Evolutionary conservation across 345 rosid genomes (phyloP).

Genomic region (Citrus unshiu): DNA sequence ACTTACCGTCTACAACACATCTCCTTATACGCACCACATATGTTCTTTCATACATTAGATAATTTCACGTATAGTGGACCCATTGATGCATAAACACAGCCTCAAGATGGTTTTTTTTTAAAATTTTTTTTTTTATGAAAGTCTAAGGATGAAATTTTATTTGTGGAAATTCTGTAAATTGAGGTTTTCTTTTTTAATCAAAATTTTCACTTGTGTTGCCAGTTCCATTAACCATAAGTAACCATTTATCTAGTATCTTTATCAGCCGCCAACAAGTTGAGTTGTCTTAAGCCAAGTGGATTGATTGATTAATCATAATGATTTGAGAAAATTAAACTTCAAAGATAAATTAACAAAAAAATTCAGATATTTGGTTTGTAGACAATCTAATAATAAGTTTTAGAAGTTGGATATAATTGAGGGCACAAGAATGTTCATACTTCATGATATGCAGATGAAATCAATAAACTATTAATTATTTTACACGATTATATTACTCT

Average conservation of each 20-base stretch:
- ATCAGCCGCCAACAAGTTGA: neutral
- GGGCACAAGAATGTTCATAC: neutral
- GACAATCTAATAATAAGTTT: too few species aligned
- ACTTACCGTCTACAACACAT: rapidly evolving
- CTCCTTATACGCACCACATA: neutral
- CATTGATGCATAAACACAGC: rapidly evolving
- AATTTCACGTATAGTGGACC: neutral
- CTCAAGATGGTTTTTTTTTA: too few species aligned
- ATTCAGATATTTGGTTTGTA: neutral
- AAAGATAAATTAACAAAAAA: neutral
- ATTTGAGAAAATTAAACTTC: too few species aligned
- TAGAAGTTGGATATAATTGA: too few species aligned
- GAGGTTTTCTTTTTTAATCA: neutral
- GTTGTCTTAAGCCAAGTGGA: neutral
- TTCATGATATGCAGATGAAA: too few species aligned
- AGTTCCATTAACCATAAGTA: too few species aligned
- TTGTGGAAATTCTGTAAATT: neutral
- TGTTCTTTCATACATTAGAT: neutral
- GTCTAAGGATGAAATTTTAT: too few species aligned
- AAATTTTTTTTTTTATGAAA: too few species aligned
- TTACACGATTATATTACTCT: too few species aligned
- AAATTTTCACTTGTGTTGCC: neutral
- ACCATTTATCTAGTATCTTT: neutral
- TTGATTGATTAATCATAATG: neutral
- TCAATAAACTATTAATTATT: too few species aligned